These are phyloP conservation scores for Plasmopara halstedii DNA, from an alignment of 352 stramenopile species.

Conservation along the genomic window DNA sequence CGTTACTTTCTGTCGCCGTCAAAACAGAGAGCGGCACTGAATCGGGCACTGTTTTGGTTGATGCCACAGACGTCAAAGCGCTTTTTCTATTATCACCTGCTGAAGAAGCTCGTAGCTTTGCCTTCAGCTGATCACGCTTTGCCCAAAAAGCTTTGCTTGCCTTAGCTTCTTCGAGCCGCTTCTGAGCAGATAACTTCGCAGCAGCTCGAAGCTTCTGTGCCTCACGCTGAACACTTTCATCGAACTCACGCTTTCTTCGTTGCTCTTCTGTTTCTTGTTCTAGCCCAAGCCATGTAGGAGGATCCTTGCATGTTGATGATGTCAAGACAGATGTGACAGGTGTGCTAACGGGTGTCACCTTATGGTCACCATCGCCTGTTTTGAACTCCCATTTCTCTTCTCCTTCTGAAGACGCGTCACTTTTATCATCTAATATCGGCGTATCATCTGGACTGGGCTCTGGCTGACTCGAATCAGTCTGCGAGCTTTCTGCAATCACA, in stretches of 20 bases:
- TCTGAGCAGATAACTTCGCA: slow-evolving; percentile 61
- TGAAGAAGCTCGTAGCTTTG: slow-evolving; percentile 21
- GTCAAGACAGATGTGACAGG: neutral
- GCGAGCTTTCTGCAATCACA: slow-evolving; percentile 20
- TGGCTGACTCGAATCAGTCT: slow-evolving; percentile 15
- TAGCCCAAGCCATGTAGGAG: neutral
- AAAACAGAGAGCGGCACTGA: slow-evolving; percentile 8
- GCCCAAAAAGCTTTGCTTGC: slow-evolving; percentile 54
- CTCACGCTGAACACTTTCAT: slow-evolving; percentile 59
- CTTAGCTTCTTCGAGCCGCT: slow-evolving; percentile 70
- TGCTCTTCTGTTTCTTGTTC: slow-evolving; percentile 29
- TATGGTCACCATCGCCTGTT: slow-evolving; percentile 5
- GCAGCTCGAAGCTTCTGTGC: slow-evolving; percentile 53
- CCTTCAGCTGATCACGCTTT: slow-evolving; percentile 46
- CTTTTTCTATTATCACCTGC: slow-evolving; percentile 7
- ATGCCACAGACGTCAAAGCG: slow-evolving; percentile 6
- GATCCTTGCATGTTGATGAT: neutral
- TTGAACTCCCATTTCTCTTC: neutral
- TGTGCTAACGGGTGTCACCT: slow-evolving; percentile 4
- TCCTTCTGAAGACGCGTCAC: slow-evolving; percentile 2
- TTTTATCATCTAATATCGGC: neutral
- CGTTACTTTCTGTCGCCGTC: slow-evolving; percentile 2
- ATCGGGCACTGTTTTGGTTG: slow-evolving; percentile 4
- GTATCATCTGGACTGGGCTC: slow-evolving; percentile 18
- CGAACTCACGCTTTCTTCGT: slow-evolving; percentile 39